These are phyloP conservation scores for Syzygium malaccense DNA, from an alignment of 441 rosid species.

Conservation along the genomic window DNA sequence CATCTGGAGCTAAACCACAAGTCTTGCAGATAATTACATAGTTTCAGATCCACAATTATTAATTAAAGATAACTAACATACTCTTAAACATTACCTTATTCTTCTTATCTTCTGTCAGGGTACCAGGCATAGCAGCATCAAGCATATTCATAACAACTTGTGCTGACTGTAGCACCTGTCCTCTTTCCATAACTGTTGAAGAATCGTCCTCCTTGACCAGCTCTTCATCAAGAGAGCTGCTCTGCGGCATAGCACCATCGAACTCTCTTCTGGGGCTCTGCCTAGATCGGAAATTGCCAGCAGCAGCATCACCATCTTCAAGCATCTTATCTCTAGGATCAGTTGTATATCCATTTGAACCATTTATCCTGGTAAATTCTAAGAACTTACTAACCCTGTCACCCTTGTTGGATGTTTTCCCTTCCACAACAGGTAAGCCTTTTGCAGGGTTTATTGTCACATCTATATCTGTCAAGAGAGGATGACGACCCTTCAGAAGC, in stretches of 20 bases:
- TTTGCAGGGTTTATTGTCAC: conserved; percentile 62
- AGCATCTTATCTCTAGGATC: conserved; percentile 23
- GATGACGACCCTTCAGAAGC: conserved; percentile 97
- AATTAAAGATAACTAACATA: neutral
- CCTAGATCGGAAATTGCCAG: conserved; percentile 15
- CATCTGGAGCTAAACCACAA: neutral
- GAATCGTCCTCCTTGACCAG: conserved; percentile 31
- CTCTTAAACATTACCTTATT: conserved; percentile 47
- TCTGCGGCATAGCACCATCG: conserved; percentile 21
- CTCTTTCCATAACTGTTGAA: conserved; percentile 43
- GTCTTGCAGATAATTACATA: neutral
- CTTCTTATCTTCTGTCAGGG: conserved; percentile 60
- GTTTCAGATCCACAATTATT: neutral
- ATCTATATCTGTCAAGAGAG: conserved; percentile 86
- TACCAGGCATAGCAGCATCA: conserved; percentile 75
- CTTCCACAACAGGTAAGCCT: conserved; percentile 48
- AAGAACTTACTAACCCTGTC: conserved; percentile 30
- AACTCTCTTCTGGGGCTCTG: conserved; percentile 22
- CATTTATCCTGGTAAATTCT: conserved; percentile 29
- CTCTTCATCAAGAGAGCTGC: conserved; percentile 30
- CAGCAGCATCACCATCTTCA: conserved; percentile 25
- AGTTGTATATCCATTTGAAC: conserved; percentile 33
- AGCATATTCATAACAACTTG: conserved; percentile 83
- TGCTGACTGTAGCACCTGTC: conserved; percentile 66
- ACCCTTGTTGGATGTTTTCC: conserved; percentile 28